Base-by-base conservation (phyloP, 441 rosid genomes). In the Brassica balearica region DNA sequence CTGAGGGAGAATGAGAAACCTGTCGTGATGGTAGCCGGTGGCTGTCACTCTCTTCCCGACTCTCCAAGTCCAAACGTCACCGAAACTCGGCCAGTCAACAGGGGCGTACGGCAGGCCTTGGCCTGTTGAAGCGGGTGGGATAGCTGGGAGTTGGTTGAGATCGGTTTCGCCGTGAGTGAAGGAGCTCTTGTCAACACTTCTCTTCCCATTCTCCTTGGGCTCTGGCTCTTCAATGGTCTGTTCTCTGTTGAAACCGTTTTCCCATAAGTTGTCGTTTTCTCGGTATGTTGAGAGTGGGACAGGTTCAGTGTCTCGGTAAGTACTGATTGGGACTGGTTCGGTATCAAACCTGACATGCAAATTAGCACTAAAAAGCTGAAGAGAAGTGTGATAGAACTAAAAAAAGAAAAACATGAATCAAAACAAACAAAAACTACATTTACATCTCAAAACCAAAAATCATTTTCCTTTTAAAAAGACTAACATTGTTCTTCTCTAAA, bases 21-120 rank as follows among this genome's bases (percentile, higher is more conserved):
- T 86, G 78, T 95, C 98, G 4, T 68, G 80, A 79, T 85, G 87
- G 79, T 74, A 80, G 4, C 99, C 98, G 5, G 53, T 4, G 71
- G 32, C 34, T 60, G 68, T 80, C 56, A 75, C 78, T 87, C 98
- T 87, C 85, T 55, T 93, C 32, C 99, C 98, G 22, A 95, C 99
- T 75, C 82, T 91, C 99, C 99, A 95, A n/a, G 83, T 79, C 99
- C 99, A 95, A 48, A 72, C 82, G 79, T 95, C 99, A 82, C 99
- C 99, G n/a, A 92, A 87, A 72, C 77, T 81, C 32, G 99, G 98
- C 89, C 94, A 95, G 78, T 93, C 85, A 46, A 82, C 81, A 20
- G 99, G 98, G 3, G 98, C 99, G 80, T 89, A 95, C 1, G 99
- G 99, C 23, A 91, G 77, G 63, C 97, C 98, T 83, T 86, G 94